Base-by-base conservation (phyloP, 2,329 filamentous ascomycete genomes). In the Fusarium succisae region DNA sequence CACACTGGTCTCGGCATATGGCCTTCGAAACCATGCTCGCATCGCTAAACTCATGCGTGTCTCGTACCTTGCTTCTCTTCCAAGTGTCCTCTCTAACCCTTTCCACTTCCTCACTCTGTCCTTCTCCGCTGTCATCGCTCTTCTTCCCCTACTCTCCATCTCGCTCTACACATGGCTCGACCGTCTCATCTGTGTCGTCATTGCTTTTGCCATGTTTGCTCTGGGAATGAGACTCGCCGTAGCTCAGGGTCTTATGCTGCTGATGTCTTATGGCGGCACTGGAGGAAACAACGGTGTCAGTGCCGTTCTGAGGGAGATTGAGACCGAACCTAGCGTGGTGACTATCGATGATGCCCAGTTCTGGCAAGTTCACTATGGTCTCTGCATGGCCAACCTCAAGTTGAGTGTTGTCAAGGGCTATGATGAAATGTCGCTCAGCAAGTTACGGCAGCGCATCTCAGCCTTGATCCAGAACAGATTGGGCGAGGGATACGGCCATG, bases 361-460 rank as follows among this genome's bases (percentile, higher is more conserved):
- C 82, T 99, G 96, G 96, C 96, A 99, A 85, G 96, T 98, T 20
- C 96, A 99, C 83, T 98, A 98, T 81, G 95, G 96, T 4, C 87
- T 98, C 45, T 97, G 95, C 80, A 97, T 98, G 93, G 96, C 96
- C 14, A 98, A 97, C 80, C 82, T 99, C 75, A 97, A 94, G 82
- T 83, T 99, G 26, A 89, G 91, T 67, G 89, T 98, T 32, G 81
- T 84, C 9, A 86, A 84, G 71, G 92, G 91, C 9, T 86, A 83
- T 51, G 91, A 93, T 48, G 94, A 96, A 70, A 90, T 92, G 20
- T 89, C 91, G 11, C 85, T 97, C 67, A 87, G 88, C 66, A 92
- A 92, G 77, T 83, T 98, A 73, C 90, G 95, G 66, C 91, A 93
- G 72, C 91, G 94, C 51, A 90, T 98, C 56, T 88, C 90, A 22